These are phyloP conservation scores for Hygrocybe punicea DNA, from an alignment of 768 basidiomycete genomes.

Conservation along the genomic window DNA sequence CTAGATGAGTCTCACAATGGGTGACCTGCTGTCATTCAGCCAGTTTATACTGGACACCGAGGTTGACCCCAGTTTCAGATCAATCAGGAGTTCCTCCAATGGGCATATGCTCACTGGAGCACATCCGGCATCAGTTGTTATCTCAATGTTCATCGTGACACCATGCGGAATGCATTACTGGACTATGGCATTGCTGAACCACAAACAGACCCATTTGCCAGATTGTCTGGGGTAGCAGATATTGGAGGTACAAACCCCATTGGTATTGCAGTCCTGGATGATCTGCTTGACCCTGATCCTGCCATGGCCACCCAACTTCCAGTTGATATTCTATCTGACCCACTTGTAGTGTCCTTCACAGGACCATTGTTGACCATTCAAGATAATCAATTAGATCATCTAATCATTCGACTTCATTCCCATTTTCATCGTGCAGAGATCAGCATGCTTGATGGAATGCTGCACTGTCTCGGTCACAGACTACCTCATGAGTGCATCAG, in stretches of 20 bases:
- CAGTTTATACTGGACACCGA: conserved; percentile 4
- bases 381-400: conserved; percentile 12
- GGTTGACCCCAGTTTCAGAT: conserved; percentile 16
- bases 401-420: conserved; percentile 7
- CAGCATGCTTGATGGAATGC: conserved; percentile 20
- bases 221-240: neutral
- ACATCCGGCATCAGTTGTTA: conserved; percentile 15
- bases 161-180: conserved; percentile 4
- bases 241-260: conserved; percentile 11
- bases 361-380: conserved; percentile 1
- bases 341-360: neutral
- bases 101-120: conserved; percentile 14
- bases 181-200: conserved; percentile 15
- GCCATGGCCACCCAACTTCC: neutral
- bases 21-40: conserved; percentile 7
- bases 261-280: conserved; percentile 1
- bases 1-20: conserved; percentile 14
- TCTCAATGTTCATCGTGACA: conserved; percentile 12
- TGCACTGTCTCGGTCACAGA: conserved; percentile 11
- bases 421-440: conserved; percentile 15
- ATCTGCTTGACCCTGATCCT: conserved; percentile 6
- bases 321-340: neutral
- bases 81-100: conserved; percentile 17
- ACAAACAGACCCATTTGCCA: conserved; percentile 7
- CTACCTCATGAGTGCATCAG: conserved; percentile 13